These are phyloP conservation scores for Fusarium agapanthi DNA, from an alignment of 2,329 filamentous ascomycete species.

Conservation along the genomic window DNA sequence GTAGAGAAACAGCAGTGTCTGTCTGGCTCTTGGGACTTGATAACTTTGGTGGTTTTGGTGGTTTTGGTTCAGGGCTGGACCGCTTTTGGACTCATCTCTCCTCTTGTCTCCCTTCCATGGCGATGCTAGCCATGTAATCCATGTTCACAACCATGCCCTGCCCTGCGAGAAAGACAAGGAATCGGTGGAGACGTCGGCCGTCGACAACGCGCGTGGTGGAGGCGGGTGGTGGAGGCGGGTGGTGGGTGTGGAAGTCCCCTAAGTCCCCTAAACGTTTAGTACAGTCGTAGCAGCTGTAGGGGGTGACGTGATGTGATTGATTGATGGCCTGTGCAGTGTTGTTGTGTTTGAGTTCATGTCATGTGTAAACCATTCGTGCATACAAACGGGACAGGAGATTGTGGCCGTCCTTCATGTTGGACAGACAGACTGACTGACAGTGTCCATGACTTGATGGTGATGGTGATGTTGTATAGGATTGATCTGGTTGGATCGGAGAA, in stretches of 20 bases:
- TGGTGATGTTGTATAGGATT: neutral
- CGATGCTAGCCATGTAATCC: neutral
- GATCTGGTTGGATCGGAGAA: neutral
- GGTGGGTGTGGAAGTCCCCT: constrained; percentile 15
- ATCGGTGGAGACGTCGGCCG: constrained; percentile 26
- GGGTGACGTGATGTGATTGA: constrained; percentile 28
- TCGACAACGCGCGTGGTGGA: constrained; percentile 22
- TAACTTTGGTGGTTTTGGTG: neutral
- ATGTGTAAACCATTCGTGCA: constrained; percentile 10
- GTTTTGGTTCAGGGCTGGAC: constrained; percentile 18
- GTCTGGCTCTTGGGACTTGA: neutral
- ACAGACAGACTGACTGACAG: neutral
- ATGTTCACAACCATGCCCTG: neutral
- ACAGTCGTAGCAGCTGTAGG: constrained; percentile 5
- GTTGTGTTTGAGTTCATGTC: constrained; percentile 24
- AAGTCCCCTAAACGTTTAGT: constrained; percentile 13
- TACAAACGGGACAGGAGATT: neutral
- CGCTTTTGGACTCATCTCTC: neutral
- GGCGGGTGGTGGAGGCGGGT: constrained; percentile 17
- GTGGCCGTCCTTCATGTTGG: neutral
- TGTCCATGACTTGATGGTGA: neutral
- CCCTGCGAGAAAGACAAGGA: constrained; percentile 14
- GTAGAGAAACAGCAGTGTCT: constrained; percentile 35
- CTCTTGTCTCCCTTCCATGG: constrained; percentile 5
- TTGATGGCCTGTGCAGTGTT: constrained; percentile 12